phyloP scores from a whole-genome alignment of 1,284 basidiomycete species.

The Fomes fomentarius region DNA sequence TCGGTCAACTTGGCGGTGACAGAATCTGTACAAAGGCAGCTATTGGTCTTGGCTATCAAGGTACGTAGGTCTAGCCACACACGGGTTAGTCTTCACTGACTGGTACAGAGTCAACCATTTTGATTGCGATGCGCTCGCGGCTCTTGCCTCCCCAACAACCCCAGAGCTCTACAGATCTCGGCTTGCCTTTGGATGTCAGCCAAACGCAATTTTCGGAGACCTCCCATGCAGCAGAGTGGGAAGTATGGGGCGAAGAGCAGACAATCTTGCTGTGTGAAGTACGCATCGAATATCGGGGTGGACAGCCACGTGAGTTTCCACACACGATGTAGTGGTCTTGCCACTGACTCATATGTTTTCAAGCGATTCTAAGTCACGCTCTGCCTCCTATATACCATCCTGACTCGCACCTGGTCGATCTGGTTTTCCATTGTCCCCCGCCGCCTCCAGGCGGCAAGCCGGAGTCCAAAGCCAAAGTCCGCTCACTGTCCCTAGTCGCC shows the following conservation, averaged over 20 bases:
- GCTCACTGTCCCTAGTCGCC: conserved; percentile 48
- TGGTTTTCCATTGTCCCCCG: conserved; percentile 48
- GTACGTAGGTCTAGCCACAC: conserved; percentile 47
- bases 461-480: conserved; percentile 26
- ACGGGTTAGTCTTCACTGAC: neutral
- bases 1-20: conserved; percentile 45
- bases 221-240: conserved; percentile 52
- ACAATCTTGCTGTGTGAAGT: conserved; percentile 67
- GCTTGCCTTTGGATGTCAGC: conserved; percentile 43
- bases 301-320: conserved; percentile 11
- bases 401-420: conserved; percentile 41
- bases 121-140: conserved; percentile 65
- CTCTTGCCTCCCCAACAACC: conserved; percentile 31
- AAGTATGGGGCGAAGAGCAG: conserved; percentile 63
- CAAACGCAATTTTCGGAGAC: conserved; percentile 32
- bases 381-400: conserved; percentile 45
- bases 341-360: conserved; percentile 1
- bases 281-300: conserved; percentile 46
- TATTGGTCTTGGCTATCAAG: conserved; percentile 66
- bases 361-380: conserved; percentile 48
- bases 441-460: conserved; percentile 18
- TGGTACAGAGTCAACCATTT: conserved; percentile 55
- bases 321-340: conserved; percentile 38
- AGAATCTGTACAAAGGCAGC: conserved; percentile 60
- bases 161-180: conserved; percentile 49